Evolutionary conservation across 805 yeast genomes (phyloP).

Genomic region (Candida peoriensis): DNA sequence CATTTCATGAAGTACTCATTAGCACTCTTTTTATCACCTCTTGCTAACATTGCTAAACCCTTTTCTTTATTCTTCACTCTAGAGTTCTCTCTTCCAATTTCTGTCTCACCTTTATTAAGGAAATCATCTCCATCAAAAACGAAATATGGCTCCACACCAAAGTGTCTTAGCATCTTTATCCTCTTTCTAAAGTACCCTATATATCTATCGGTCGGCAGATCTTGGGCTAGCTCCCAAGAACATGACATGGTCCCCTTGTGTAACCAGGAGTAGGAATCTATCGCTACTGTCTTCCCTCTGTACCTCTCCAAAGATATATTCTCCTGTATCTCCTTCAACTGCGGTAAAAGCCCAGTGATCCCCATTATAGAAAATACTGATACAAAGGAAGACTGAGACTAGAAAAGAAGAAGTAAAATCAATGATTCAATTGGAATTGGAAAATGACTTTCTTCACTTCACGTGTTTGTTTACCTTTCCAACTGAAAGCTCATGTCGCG

Average conservation of each 20-base stretch:
- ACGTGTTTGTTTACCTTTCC: too few relatives aligned
- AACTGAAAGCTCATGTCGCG: too few relatives aligned
- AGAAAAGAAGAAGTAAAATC: not conserved
- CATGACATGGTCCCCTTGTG: slow-evolving; percentile 83
- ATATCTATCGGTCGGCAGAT: slow-evolving; percentile 65
- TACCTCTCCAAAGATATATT: slow-evolving; percentile 52
- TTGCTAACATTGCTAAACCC: slow-evolving; percentile 46
- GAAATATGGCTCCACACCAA: slow-evolving; percentile 74
- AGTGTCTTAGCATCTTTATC: slow-evolving; percentile 55
- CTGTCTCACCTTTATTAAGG: slow-evolving; percentile 75
- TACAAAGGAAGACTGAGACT: too few relatives aligned
- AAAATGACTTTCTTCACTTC: not conserved
- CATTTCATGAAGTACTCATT: slow-evolving; percentile 68
- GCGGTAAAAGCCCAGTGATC: slow-evolving; percentile 76
- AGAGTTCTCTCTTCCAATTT: slow-evolving; percentile 50
- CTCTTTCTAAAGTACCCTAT: slow-evolving; percentile 64
- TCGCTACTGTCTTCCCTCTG: slow-evolving; percentile 73
- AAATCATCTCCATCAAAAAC: slow-evolving; percentile 92
- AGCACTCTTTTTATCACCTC: slow-evolving; percentile 59
- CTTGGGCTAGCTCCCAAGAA: slow-evolving; percentile 74
- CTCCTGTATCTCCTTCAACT: slow-evolving; percentile 67
- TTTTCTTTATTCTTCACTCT: slow-evolving; percentile 53
- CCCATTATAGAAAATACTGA: too few relatives aligned
- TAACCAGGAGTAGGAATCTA: slow-evolving; percentile 97
- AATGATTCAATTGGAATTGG: not conserved